phyloP scores from a whole-genome alignment of 2,329 filamentous ascomycete genomes.

The Sarocladium oryzae region DNA sequence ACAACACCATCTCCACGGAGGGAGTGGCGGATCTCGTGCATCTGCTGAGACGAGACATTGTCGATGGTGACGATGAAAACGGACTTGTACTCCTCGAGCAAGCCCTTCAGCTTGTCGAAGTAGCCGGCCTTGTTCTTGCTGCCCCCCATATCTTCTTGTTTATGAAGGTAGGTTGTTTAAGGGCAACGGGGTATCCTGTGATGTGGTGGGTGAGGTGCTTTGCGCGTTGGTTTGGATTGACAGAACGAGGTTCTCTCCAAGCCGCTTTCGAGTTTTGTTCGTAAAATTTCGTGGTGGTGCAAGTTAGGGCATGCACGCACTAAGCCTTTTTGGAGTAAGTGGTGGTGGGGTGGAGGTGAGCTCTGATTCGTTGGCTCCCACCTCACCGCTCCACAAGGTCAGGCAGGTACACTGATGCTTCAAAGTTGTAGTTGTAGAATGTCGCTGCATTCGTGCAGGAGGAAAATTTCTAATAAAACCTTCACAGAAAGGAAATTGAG shows the following conservation, averaged over 20 bases:
- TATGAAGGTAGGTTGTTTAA: conserved; percentile 98
- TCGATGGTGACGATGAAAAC: conserved; percentile 97
- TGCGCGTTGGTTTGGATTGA: conserved; percentile 11
- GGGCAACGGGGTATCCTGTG: conserved; percentile 48
- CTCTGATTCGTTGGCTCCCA: neutral
- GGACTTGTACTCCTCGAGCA: conserved; percentile 93
- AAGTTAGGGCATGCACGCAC: conserved; percentile 31
- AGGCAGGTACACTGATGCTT: too few relatives aligned
- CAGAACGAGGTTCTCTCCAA: conserved; percentile 10
- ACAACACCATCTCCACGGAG: conserved; percentile 91
- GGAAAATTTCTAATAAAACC: too few relatives aligned
- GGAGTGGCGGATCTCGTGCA: conserved; percentile 97
- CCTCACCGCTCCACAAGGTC: neutral
- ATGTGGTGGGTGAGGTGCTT: conserved; percentile 16
- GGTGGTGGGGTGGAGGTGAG: neutral
- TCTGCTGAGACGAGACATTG: conserved; percentile 99
- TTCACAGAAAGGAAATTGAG: too few relatives aligned
- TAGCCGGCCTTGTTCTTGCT: conserved; percentile 87
- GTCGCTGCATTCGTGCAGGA: too few relatives aligned
- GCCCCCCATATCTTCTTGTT: conserved; percentile 98
- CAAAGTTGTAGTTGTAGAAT: too few relatives aligned
- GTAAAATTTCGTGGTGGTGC: conserved; percentile 12
- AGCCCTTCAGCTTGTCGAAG: conserved; percentile 98
- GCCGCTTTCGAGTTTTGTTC: conserved; percentile 11
- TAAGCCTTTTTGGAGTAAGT: conserved; percentile 19